Percentiles rank a stretch among this genome's conserved stretches.
Evolutionary conservation across 305 asterid genomes (phyloP).

Genomic region (Withania somnifera): DNA sequence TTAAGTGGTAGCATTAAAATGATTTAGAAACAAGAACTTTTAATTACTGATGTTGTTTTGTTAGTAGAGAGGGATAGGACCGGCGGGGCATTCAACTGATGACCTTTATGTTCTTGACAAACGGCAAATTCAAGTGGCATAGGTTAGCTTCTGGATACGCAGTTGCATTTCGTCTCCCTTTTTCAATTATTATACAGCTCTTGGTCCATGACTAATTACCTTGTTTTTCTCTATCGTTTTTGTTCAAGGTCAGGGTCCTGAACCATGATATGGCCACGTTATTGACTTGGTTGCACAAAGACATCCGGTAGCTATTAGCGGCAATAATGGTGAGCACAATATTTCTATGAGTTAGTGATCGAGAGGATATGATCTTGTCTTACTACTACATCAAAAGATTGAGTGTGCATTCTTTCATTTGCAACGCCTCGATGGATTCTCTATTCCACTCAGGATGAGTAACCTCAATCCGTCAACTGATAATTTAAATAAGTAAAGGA

Average conservation of each 20-base stretch:
- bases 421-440: too few species aligned
- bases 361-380: background rate
- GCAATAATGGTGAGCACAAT: conserved; percentile 78
- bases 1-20: background rate
- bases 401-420: background rate
- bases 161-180: conserved; percentile 2
- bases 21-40: background rate
- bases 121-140: conserved; percentile 85
- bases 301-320: conserved; percentile 84
- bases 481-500: too few species aligned
- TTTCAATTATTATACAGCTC: background rate
- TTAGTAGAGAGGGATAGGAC: conserved; percentile 97
- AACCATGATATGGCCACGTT: conserved; percentile 96
- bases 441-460: too few species aligned
- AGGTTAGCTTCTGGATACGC: conserved; percentile 40
- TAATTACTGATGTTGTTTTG: background rate
- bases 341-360: background rate
- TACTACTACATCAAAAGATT: background rate
- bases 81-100: conserved; percentile 99
- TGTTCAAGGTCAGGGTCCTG: conserved; percentile 99
- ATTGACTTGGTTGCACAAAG: conserved; percentile 98
- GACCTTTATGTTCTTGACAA: conserved; percentile 87
- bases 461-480: too few species aligned
- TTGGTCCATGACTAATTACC: conserved; percentile 19
- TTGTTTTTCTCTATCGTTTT: conserved; percentile 56